Evolutionary conservation across 2,329 filamentous ascomycete species (phyloP).

Genomic region (Ophiostoma australiae): DNA sequence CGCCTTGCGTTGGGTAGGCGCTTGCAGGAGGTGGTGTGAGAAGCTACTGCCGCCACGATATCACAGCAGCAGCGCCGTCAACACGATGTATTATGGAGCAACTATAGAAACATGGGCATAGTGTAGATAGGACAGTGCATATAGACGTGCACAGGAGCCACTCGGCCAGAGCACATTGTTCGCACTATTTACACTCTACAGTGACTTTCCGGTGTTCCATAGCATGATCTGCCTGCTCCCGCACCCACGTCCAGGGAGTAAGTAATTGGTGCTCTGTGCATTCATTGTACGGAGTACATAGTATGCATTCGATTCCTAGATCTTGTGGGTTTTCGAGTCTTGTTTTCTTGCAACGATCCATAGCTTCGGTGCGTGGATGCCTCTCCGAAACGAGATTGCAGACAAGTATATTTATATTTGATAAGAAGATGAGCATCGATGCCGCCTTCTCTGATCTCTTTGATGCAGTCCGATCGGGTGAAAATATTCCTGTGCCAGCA

Average conservation of each 20-base stretch:
- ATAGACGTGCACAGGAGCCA: background rate
- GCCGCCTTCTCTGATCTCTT: no score
- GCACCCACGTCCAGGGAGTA: background rate
- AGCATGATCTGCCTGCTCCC: constrained; percentile 5
- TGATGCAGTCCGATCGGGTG: no score
- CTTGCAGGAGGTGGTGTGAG: background rate
- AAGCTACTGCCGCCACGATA: constrained; percentile 6
- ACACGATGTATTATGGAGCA: no score
- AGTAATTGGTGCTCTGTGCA: no score
- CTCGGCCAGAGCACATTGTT: background rate
- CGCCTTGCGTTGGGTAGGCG: background rate
- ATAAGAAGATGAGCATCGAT: background rate
- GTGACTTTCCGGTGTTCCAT: background rate
- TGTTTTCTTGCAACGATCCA: background rate
- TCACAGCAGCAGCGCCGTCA: background rate
- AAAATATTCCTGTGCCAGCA: no score
- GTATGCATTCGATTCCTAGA: background rate
- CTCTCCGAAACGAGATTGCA: background rate
- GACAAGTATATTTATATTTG: background rate
- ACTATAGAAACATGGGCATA: no score
- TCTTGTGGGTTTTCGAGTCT: background rate
- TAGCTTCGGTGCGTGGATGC: constrained; percentile 4
- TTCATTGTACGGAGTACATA: no score
- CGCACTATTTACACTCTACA: constrained; percentile 1
- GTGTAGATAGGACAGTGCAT: background rate